A percentile compares a stretch with the other conserved stretches of the same genome.
Evolutionary conservation across 768 basidiomycete genomes (phyloP).

Genomic region (Amyloporia xantha): DNA sequence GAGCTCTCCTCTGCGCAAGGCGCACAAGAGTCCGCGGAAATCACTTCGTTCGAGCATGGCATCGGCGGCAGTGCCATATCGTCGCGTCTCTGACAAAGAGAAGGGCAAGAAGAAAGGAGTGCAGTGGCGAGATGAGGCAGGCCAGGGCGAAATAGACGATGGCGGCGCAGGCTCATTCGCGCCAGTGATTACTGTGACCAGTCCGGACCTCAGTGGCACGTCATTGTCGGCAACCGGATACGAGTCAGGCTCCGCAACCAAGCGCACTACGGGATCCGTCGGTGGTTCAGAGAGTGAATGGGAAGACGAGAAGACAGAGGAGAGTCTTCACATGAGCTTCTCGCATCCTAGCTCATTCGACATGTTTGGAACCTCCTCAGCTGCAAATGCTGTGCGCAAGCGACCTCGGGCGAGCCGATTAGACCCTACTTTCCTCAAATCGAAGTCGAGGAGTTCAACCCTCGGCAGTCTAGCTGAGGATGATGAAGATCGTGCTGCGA

Average conservation of each 20-base stretch:
- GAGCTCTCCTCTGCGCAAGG: conserved; percentile 37
- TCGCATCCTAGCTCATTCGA: conserved; percentile 20
- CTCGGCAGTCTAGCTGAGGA: conserved; percentile 66
- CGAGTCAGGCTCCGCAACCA: too few species aligned
- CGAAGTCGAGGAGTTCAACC: conserved; percentile 37
- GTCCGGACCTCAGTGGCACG: conserved; percentile 1
- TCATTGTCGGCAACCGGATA: too few species aligned
- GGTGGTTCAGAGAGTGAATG: conserved; percentile 75
- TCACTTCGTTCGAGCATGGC: conserved; percentile 61
- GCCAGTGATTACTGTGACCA: conserved; percentile 14
- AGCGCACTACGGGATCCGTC: too few species aligned
- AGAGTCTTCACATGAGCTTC: conserved; percentile 57
- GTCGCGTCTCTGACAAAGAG: conserved; percentile 59
- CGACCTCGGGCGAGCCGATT: conserved; percentile 61
- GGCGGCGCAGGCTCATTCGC: conserved; percentile 27
- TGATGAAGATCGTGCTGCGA: conserved; percentile 43
- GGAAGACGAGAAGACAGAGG: conserved; percentile 86
- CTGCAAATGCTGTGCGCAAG: conserved; percentile 20
- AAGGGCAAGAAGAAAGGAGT: conserved; percentile 66
- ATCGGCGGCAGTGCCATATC: conserved; percentile 43
- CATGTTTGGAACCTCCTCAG: conserved; percentile 9
- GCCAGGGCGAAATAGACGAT: conserved; percentile 77
- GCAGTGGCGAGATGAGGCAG: conserved; percentile 83
- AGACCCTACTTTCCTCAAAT: conserved; percentile 60
- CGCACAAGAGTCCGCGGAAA: conserved; percentile 46